Base-by-base conservation (phyloP, 192 early-diverging fungal species). In the Fimicolochytrium jonesii region DNA sequence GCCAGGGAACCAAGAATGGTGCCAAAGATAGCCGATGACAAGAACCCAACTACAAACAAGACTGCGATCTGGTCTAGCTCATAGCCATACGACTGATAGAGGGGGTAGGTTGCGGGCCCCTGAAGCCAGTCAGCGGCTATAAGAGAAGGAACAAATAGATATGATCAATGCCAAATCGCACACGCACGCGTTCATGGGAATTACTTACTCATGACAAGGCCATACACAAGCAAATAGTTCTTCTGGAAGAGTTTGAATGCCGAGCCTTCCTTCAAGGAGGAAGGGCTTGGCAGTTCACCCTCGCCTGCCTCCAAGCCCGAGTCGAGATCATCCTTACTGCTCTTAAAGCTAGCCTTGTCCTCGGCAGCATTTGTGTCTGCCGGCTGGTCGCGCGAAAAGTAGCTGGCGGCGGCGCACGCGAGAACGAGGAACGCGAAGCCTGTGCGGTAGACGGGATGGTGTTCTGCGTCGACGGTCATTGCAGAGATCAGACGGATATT, bases 1-100 rank as follows among this genome's bases (percentile, higher is more conserved):
- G 85, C 87, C 13, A 87, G 57, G 44, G 83, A 81, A 59, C 88
- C 89, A 36, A 88, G 64, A 6, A 86, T 54, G 1, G 86, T 89
- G 30, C 88, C 88, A 76, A 86, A 80, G 41, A 90, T 61, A 6
- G 87, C 88, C 34, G 84, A 75, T 9, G 81, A 81, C 29, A 87
- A 59, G 61, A 91, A 91, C 18, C 89, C 89, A 10, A 79, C 80
- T 22, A 91, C 76, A 62, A 87, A 90, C 34, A 91, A 63, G 28
- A 83, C 62, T 6, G 83, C 87, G 59, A 90, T 90, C 2, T 80
- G 62, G 23, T 66, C 64, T 41, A 88, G 73, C 0, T 61, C 46
- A 61, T 80, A 84, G 23, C 75, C 75, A 55, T 88, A 83, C 0
- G 59, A 71, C 41, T 75, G 67, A 56, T 91, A 91, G 41, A 90